These are phyloP conservation scores for Cnidoscolus chayamansa DNA, from an alignment of 441 rosid species.

Conservation along the genomic window DNA sequence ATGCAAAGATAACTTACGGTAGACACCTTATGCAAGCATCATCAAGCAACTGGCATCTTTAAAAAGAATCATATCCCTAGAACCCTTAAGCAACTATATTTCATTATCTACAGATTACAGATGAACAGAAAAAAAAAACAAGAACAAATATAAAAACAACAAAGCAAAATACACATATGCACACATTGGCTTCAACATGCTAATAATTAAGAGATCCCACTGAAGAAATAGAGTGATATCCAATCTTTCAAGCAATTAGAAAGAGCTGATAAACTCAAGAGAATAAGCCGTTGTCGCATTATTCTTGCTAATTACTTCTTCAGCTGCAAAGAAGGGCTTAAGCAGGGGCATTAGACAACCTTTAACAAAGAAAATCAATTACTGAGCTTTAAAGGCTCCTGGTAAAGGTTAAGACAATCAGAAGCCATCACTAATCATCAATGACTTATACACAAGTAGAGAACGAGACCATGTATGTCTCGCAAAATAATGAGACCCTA, in stretches of 20 bases:
- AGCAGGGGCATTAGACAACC: not conserved
- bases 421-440: not conserved
- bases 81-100: too few relatives aligned
- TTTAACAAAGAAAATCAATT: not conserved
- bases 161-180: too few relatives aligned
- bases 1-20: not conserved
- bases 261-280: not conserved
- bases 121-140: not conserved
- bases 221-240: not conserved
- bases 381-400: not conserved
- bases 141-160: too few relatives aligned
- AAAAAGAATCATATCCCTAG: too few relatives aligned
- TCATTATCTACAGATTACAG: too few relatives aligned
- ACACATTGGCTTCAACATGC: not conserved
- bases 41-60: not conserved
- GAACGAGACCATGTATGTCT: not conserved
- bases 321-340: not conserved
- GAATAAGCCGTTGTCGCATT: not conserved
- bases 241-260: not conserved
- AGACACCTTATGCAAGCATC: not conserved
- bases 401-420: not conserved
- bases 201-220: not conserved
- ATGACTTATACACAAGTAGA: not conserved
- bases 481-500: not conserved
- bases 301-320: not conserved